Base-by-base conservation (phyloP, 2,329 filamentous ascomycete genomes). In the Colletotrichum lindemuthianum region DNA sequence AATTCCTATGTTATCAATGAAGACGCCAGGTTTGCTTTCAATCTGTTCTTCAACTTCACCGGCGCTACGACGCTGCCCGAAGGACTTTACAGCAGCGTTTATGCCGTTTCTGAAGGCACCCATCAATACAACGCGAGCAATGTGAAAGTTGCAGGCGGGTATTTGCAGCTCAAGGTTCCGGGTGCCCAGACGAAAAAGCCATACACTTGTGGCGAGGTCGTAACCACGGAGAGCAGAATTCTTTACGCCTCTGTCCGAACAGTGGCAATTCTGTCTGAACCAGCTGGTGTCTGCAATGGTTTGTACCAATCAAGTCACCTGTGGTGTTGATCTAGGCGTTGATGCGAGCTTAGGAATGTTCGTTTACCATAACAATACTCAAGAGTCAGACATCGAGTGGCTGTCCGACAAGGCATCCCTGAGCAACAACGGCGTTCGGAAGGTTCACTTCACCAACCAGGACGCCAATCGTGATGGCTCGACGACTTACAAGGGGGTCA, bases 361-460 rank as follows among this genome's bases (percentile, higher is more conserved):
- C 52, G 69, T 72, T 16, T 74, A 73, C 57, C n/a, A 67, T 2
- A 60, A 57, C 0, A 67, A 74, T 40, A 69, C 47, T 8, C 72
- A 74, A 12, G 72, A 74, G 43, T 69, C 68, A 0, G 72, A 74
- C 10, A 74, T 74, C 12, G 72, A 74, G 54, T 74, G 72, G 72
- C 70, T 74, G 11, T 74, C 72, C 1, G 72, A 74, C 6, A 52
- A 67, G 11, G 60, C 68, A 0, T 73, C 70, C 0, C 9, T 65
- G 24, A 72, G 71, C 37, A 73, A 73, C 32, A 24, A 10, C 2
- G 72, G 72, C 3, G 54, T 59, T 10, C 67, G 69, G n/a, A 59
- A 67, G 6, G 44, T 74, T 13, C 73, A 70, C 69, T 55, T 72
- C 41, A 74, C 72, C 2, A 74, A 74, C 65, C 72, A 74, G 34